Evolutionary conservation across 495 filamentous ascomycete species (phyloP).

Genomic region (Collariella sp.): DNA sequence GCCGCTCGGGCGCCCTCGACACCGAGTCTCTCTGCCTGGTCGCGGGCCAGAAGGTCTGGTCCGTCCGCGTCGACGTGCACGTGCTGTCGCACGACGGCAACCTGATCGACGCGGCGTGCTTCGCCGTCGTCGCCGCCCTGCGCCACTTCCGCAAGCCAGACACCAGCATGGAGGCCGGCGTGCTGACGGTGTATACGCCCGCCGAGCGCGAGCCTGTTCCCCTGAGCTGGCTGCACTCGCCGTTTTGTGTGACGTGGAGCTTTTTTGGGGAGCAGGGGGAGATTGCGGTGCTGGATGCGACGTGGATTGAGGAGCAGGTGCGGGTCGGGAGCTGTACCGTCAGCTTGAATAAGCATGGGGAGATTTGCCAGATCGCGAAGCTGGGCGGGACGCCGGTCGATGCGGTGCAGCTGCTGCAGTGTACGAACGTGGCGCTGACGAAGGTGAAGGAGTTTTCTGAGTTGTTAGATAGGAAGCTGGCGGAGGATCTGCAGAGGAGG

Average conservation of each 20-base stretch:
- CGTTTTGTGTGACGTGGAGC: constrained; percentile 77
- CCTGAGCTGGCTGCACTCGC: constrained; percentile 80
- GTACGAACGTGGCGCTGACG: constrained; percentile 55
- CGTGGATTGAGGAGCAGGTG: constrained; percentile 74
- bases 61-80: constrained; percentile 80
- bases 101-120: constrained; percentile 74
- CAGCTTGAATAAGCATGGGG: constrained; percentile 78
- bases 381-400: constrained; percentile 73
- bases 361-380: constrained; percentile 87
- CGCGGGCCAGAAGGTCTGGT: constrained; percentile 83
- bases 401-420: constrained; percentile 63
- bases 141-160: constrained; percentile 86
- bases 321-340: constrained; percentile 77
- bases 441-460: constrained; percentile 73
- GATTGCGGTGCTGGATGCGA: constrained; percentile 66
- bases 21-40: constrained; percentile 93
- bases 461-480: constrained; percentile 60
- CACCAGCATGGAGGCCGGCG: constrained; percentile 71
- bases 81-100: constrained; percentile 83
- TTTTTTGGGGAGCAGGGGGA: constrained; percentile 59
- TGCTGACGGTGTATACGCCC: constrained; percentile 68
- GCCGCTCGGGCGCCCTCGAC: constrained; percentile 82
- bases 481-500: constrained; percentile 66
- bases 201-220: constrained; percentile 86
- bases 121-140: constrained; percentile 77